A percentile compares a stretch with the other conserved stretches of the same genome.
Evolutionary conservation across 1,139 yeast species (phyloP).

Genomic region (Nakaseomyces uthaithaninus): DNA sequence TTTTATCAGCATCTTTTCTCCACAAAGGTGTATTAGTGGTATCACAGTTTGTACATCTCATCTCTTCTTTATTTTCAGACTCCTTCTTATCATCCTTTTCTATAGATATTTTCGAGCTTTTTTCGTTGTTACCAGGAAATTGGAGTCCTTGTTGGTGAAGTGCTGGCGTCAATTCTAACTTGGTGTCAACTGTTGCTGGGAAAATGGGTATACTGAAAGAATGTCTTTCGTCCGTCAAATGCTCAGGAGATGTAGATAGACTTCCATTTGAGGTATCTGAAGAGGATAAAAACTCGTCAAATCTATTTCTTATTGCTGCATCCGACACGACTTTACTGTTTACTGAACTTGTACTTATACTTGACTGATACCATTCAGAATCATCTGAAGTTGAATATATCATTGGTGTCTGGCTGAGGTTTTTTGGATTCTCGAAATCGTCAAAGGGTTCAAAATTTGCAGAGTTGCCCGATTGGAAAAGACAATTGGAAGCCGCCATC

Average conservation of each 20-base stretch:
- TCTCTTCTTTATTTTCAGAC: constrained; percentile 10
- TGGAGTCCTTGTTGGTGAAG: too few relatives aligned
- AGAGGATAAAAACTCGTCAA: neutral
- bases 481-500: neutral
- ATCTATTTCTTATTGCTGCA: neutral
- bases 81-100: neutral
- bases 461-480: neutral
- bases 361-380: neutral
- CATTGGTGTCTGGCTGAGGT: neutral
- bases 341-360: neutral
- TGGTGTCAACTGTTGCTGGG: too few relatives aligned
- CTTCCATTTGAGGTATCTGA: neutral
- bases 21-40: constrained; percentile 92
- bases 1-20: constrained; percentile 90
- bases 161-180: too few relatives aligned
- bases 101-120: neutral
- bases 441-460: neutral
- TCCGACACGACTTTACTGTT: neutral
- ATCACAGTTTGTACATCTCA: constrained; percentile 72
- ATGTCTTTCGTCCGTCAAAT: neutral
- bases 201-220: neutral
- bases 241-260: neutral
- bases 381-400: neutral
- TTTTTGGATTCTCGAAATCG: neutral
- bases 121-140: too few relatives aligned